A percentile compares a stretch with the other conserved stretches of the same genome.
These are phyloP conservation scores for Oryza rufipogon DNA, from an alignment of 176 grass and related monocot species.

Conservation along the genomic window DNA sequence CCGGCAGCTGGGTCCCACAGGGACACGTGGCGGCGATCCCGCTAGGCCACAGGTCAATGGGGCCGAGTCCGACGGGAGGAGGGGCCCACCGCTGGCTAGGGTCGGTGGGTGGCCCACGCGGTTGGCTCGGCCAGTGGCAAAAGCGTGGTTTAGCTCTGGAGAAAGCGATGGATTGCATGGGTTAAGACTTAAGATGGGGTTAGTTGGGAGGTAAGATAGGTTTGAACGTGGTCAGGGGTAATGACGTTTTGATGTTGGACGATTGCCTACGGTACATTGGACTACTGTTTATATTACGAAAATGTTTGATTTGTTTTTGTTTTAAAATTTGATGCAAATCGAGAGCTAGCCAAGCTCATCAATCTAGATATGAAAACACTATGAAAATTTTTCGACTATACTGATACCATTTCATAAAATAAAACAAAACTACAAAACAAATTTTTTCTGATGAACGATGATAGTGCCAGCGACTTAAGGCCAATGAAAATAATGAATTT, in stretches of 20 bases:
- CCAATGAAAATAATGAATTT: too few species aligned
- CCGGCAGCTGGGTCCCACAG: slow-evolving; percentile 21
- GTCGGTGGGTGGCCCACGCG: slow-evolving; percentile 26
- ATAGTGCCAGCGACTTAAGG: too few species aligned
- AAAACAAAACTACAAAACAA: too few species aligned
- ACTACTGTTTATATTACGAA: too few species aligned
- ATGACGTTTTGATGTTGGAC: not conserved
- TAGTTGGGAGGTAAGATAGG: not conserved
- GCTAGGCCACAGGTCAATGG: slow-evolving; percentile 26
- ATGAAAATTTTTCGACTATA: too few species aligned
- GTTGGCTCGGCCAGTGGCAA: not conserved
- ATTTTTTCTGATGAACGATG: too few species aligned
- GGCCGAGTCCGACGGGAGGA: not conserved
- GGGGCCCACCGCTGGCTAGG: not conserved
- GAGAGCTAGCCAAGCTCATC: too few species aligned
- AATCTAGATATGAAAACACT: too few species aligned
- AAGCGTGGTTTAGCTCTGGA: not conserved
- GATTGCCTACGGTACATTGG: not conserved
- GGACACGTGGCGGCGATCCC: slow-evolving; percentile 16
- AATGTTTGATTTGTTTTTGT: too few species aligned
- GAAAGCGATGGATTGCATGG: not conserved
- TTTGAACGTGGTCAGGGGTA: not conserved
- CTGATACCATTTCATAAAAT: too few species aligned
- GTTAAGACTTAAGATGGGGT: not conserved
- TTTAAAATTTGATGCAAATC: too few species aligned